These are phyloP conservation scores for Breviolum minutum DNA, from an alignment of 73 alveolate genomes.

Conservation along the genomic window DNA sequence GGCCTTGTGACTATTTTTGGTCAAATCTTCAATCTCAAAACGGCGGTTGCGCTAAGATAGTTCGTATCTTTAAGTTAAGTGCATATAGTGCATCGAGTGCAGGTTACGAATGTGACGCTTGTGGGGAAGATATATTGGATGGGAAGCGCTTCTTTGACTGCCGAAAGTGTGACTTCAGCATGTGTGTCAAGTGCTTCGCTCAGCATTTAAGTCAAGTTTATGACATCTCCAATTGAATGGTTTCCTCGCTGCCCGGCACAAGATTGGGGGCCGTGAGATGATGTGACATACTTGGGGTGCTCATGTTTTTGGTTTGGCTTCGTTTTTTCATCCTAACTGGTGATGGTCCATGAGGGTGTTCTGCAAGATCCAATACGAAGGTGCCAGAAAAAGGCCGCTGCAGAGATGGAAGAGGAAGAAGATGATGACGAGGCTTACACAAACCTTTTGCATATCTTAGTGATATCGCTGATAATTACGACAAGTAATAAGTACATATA, in stretches of 20 bases:
- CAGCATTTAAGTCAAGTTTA: neutral
- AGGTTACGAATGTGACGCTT: slow-evolving; percentile 77
- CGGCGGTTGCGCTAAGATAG: neutral
- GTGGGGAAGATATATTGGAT: slow-evolving; percentile 34
- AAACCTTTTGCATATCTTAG: neutral
- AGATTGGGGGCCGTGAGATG: too few relatives aligned
- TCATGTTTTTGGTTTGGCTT: too few relatives aligned
- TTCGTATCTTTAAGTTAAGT: neutral
- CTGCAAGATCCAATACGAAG: neutral
- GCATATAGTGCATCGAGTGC: neutral
- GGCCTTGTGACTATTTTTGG: neutral
- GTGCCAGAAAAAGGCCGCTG: slow-evolving; percentile 77
- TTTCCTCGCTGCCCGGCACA: too few relatives aligned
- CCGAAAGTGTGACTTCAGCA: slow-evolving; percentile 92
- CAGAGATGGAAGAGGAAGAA: slow-evolving; percentile 50
- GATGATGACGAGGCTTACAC: slow-evolving; percentile 14
- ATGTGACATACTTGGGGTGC: too few relatives aligned
- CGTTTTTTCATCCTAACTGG: too few relatives aligned
- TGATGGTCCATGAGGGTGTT: too few relatives aligned
- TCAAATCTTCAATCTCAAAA: too few relatives aligned
- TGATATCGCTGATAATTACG: neutral
- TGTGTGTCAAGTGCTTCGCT: slow-evolving; percentile 42
- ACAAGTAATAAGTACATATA: neutral
- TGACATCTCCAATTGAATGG: too few relatives aligned
- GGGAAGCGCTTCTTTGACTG: slow-evolving; percentile 90